Evolutionary conservation across 2,329 filamentous ascomycete genomes (phyloP).

Genomic region (Fonsecaea pedrosoi): DNA sequence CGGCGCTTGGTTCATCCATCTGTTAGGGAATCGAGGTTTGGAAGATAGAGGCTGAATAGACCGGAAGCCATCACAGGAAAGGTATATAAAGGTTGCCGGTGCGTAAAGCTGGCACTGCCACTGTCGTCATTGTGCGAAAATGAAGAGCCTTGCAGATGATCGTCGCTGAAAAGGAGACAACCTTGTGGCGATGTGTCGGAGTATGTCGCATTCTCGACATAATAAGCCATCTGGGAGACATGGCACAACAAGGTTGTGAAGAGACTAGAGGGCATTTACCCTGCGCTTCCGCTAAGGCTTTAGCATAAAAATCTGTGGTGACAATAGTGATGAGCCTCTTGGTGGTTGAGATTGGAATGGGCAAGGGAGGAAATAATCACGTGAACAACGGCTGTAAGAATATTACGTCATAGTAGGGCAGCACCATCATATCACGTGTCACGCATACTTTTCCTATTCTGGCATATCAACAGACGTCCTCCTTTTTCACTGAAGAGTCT

Average conservation of each 20-base stretch:
- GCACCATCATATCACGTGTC: background rate
- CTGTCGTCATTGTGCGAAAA: slow-evolving; percentile 9
- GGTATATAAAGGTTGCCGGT: background rate
- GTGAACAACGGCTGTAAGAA: background rate
- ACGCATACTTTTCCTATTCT: background rate
- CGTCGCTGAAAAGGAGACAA: background rate
- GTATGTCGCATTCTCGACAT: background rate
- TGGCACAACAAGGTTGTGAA: background rate
- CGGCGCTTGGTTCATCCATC: background rate
- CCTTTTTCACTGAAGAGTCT: background rate
- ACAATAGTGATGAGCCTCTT: background rate
- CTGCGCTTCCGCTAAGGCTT: background rate
- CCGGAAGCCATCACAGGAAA: background rate
- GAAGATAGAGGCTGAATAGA: background rate
- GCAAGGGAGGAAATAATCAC: background rate
- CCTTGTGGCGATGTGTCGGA: background rate
- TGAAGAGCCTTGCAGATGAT: background rate
- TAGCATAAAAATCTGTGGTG: background rate
- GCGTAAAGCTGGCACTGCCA: slow-evolving; percentile 6
- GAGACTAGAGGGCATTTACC: too few relatives aligned
- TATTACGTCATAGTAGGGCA: background rate
- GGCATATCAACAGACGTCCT: background rate
- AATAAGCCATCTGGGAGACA: background rate
- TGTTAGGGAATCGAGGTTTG: background rate
- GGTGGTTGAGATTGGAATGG: background rate